Percentiles rank a stretch among this genome's conserved stretches.
These are phyloP conservation scores for Phytophthora quininea DNA, from an alignment of 352 stramenopile species.

Conservation along the genomic window DNA sequence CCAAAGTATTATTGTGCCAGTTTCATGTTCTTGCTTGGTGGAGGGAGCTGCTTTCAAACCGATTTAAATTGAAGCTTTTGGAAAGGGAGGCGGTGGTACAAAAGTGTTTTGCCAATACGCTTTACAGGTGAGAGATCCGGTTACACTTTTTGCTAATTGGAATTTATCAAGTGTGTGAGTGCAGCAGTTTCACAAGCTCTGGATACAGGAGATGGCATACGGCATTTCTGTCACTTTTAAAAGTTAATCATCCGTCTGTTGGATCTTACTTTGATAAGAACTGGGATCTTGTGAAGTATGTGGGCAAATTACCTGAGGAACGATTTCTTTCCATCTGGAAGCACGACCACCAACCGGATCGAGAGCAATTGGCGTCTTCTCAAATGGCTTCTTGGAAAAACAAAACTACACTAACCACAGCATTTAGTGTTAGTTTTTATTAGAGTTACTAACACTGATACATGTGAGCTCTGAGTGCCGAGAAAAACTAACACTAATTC, in stretches of 20 bases:
- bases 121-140: neutral
- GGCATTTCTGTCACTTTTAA: neutral
- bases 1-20: slow-evolving; percentile 6
- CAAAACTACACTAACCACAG: neutral
- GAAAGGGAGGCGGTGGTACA: neutral
- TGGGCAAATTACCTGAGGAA: slow-evolving; percentile 6
- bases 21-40: slow-evolving; percentile 14
- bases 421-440: no score
- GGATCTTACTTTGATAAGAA: slow-evolving; percentile 10
- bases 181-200: neutral
- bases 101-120: slow-evolving; percentile 5
- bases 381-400: slow-evolving; percentile 9
- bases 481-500: no score
- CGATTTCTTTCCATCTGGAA: slow-evolving; percentile 10
- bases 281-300: slow-evolving; percentile 14
- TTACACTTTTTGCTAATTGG: neutral
- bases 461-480: no score
- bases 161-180: neutral
- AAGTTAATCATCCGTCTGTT: neutral
- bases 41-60: neutral
- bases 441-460: no score
- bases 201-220: neutral
- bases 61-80: neutral
- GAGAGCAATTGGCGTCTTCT: slow-evolving; percentile 20
- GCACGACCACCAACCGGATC: slow-evolving; percentile 11